phyloP scores from a whole-genome alignment of 2,329 filamentous ascomycete genomes.

The Furcasterigmium sp. region DNA sequence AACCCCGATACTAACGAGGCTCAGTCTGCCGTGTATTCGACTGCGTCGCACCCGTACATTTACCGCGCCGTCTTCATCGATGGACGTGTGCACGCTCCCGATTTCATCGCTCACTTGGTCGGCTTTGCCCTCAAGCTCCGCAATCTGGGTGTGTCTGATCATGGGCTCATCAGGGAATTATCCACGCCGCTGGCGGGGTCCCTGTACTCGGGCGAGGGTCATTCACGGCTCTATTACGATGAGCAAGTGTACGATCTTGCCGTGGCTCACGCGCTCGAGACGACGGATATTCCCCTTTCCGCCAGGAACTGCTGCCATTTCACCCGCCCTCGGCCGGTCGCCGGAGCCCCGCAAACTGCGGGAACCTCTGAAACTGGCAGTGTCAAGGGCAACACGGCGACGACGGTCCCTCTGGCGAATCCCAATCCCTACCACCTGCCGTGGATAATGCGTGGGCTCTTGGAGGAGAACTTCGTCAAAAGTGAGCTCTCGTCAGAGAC shows the following conservation, averaged over 20 bases:
- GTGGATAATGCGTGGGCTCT: slow-evolving; percentile 88
- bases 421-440: slow-evolving; percentile 87
- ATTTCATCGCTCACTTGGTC: slow-evolving; percentile 89
- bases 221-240: slow-evolving; percentile 91
- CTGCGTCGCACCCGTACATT: slow-evolving; percentile 84
- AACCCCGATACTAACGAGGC: slow-evolving; percentile 13
- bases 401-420: slow-evolving; percentile 30
- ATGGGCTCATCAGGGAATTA: slow-evolving; percentile 87
- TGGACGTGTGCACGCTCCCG: slow-evolving; percentile 82
- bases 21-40: slow-evolving; percentile 80
- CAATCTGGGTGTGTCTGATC: slow-evolving; percentile 88
- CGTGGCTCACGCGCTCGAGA: slow-evolving; percentile 69
- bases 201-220: slow-evolving; percentile 86
- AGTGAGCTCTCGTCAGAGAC: slow-evolving; percentile 75
- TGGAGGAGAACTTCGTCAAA: slow-evolving; percentile 89
- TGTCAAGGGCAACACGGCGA: slow-evolving; percentile 12
- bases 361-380: slow-evolving; percentile 11
- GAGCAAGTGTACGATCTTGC: slow-evolving; percentile 77
- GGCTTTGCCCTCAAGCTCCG: slow-evolving; percentile 91
- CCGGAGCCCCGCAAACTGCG: not conserved
- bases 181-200: slow-evolving; percentile 85
- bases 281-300: slow-evolving; percentile 44
- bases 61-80: slow-evolving; percentile 96
- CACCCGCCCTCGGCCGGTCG: slow-evolving; percentile 4
- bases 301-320: slow-evolving; percentile 16